Base-by-base conservation (phyloP, 495 filamentous ascomycete genomes). In the Penicillium maclennaniae region DNA sequence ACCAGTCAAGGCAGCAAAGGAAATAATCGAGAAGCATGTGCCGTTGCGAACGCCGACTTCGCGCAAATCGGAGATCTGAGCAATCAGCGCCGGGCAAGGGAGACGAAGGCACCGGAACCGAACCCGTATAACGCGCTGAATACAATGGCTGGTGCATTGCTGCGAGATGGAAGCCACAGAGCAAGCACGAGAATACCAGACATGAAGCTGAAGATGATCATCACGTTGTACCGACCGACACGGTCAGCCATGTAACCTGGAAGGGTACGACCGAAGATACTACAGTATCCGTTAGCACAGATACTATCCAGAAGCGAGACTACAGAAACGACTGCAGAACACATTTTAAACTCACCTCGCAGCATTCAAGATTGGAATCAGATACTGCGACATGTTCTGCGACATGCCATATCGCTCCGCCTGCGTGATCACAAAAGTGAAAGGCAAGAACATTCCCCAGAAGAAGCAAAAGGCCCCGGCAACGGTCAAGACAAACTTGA, bases 11-110 rank as follows among this genome's bases (percentile, higher is more conserved):
- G 81, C 84, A 21, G 83, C 88, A 45, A 91, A 63, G 4, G 80
- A 77, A 14, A 83, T 71, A 27, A 83, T 68, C 25, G 82, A 77
- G 61, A 91, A 89, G 49, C 83, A 67, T 0, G 80, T 78, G 4
- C 89, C 89, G n/a, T 74, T 87, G 19, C 89, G 77, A 1, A 87
- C 74, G 4, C 89, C 89, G 14, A 93, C 87, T 61, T 91, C 73
- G 7, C 84, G 74, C 39, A 90, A 75, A 55, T 88, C 83, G 12
- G 82, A 85, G 56, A 91, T 86, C 62, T 89, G 86, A 0, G 86
- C 86, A 17, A 88, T 65, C 12, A 87, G 69, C 0, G 82, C 80
- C 0, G 71, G 67, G 76, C 71, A 4, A 91, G 69, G 0, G 81
- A 83, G 47, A 91, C 82, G 61, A 85, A 88, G 4, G 85, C 84